Percentiles rank a stretch among this genome's conserved stretches.
Conservation (phyloP, 2,329 filamentous ascomycete genomes). For the Alternaria consortialis region DNA sequence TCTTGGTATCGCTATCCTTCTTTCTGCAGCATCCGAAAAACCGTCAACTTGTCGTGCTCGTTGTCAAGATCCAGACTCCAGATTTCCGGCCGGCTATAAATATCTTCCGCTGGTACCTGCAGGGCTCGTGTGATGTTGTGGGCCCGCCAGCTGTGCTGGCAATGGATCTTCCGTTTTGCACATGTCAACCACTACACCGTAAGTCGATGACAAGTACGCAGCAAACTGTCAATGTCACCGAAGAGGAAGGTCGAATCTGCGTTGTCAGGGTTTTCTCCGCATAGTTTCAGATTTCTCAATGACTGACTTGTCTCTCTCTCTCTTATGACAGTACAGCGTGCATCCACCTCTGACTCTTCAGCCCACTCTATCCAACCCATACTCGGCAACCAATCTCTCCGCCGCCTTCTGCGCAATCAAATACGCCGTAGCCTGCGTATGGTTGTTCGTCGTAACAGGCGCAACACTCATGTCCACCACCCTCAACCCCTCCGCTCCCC, state of each 20-base stretch:
- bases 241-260: neutral
- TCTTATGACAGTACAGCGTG: neutral
- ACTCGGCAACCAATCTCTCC: slow-evolving; percentile 45
- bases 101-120: slow-evolving; percentile 3
- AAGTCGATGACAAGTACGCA: neutral
- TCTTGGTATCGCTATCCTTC: neutral
- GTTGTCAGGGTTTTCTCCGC: neutral
- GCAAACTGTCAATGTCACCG: neutral
- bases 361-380: slow-evolving; percentile 25
- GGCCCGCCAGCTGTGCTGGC: slow-evolving; percentile 1
- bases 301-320: neutral
- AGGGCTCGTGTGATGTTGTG: slow-evolving; percentile 4
- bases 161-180: neutral
- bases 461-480: slow-evolving; percentile 52
- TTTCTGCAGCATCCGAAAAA: slow-evolving; percentile 10
- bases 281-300: neutral
- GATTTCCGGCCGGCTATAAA: slow-evolving; percentile 2
- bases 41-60: neutral
- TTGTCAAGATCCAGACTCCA: neutral
- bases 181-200: slow-evolving; percentile 3
- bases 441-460: slow-evolving; percentile 47
- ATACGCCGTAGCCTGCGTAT: slow-evolving; percentile 49
- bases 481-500: slow-evolving; percentile 49
- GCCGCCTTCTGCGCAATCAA: slow-evolving; percentile 46
- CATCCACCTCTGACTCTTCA: neutral